Evolutionary conservation across 192 early-diverging fungal genomes (phyloP).

Genomic region (Thoreauomyces humboldtii): DNA sequence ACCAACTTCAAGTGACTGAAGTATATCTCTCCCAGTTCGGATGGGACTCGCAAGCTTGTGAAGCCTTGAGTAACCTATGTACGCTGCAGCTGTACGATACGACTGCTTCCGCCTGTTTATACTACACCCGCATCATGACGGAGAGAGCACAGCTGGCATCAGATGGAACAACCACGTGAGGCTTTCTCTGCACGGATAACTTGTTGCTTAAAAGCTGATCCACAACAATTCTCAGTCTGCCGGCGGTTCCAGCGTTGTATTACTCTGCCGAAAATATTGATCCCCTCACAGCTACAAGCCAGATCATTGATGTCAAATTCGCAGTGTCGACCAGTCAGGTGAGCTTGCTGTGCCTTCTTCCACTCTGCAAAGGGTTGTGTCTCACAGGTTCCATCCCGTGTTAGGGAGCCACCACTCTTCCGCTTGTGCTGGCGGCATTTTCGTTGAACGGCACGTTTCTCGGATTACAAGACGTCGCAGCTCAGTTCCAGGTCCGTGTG

Average conservation of each 20-base stretch:
- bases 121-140: slow-evolving; percentile 29
- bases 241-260: background rate
- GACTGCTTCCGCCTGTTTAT: slow-evolving; percentile 29
- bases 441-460: slow-evolving; percentile 48
- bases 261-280: background rate
- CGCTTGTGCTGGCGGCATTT: slow-evolving; percentile 44
- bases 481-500: slow-evolving; percentile 23
- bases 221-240: background rate
- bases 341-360: background rate
- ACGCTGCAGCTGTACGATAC: slow-evolving; percentile 44
- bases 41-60: slow-evolving; percentile 41
- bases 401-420: background rate
- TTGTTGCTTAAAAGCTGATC: background rate
- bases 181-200: background rate
- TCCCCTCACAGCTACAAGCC: background rate
- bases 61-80: slow-evolving; percentile 49
- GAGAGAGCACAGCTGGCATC: slow-evolving; percentile 31
- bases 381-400: background rate
- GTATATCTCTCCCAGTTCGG: slow-evolving; percentile 7
- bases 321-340: background rate
- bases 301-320: background rate
- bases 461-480: slow-evolving; percentile 38
- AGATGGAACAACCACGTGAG: slow-evolving; percentile 42
- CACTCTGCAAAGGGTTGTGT: background rate
- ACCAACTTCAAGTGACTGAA: background rate